Percentiles rank a stretch among this genome's conserved stretches.
phyloP scores from a whole-genome alignment of 306 rosid species.

The Cucurbita moschata region DNA sequence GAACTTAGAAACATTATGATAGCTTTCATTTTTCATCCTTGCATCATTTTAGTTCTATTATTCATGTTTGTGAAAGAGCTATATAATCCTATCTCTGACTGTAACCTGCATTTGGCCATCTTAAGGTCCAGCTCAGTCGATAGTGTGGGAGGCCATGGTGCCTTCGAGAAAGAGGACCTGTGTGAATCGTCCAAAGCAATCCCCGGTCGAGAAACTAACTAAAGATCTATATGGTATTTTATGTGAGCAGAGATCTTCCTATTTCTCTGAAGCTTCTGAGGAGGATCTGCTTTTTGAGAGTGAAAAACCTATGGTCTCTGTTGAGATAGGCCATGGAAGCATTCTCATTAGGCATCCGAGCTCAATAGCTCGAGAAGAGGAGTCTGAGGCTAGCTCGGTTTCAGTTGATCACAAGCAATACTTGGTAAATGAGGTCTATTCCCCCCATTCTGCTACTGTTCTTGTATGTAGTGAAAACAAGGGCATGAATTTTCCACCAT shows the following conservation, averaged over 20 bases:
- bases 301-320: conserved; percentile 90
- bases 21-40: not conserved
- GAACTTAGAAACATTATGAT: not conserved
- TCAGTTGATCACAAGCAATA: conserved; percentile 65
- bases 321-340: conserved; percentile 98
- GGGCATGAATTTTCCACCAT: conserved; percentile 21
- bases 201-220: conserved; percentile 88
- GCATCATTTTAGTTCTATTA: not conserved
- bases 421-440: conserved; percentile 45
- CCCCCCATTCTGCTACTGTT: conserved; percentile 37
- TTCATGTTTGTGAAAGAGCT: conserved; percentile 1
- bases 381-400: conserved; percentile 95
- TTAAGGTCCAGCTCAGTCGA: conserved; percentile 83
- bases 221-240: conserved; percentile 82
- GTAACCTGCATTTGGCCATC: conserved; percentile 13
- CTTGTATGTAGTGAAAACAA: conserved; percentile 22
- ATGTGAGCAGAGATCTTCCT: conserved; percentile 76
- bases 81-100: conserved; percentile 9
- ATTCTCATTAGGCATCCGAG: conserved; percentile 92
- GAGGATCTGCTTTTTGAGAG: conserved; percentile 87
- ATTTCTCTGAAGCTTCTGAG: conserved; percentile 77
- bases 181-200: conserved; percentile 63
- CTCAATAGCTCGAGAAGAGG: conserved; percentile 72
- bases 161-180: conserved; percentile 95
- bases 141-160: conserved; percentile 77